Conservation (phyloP, 352 stramenopile species). For the Phytophthora kernoviae region DNA sequence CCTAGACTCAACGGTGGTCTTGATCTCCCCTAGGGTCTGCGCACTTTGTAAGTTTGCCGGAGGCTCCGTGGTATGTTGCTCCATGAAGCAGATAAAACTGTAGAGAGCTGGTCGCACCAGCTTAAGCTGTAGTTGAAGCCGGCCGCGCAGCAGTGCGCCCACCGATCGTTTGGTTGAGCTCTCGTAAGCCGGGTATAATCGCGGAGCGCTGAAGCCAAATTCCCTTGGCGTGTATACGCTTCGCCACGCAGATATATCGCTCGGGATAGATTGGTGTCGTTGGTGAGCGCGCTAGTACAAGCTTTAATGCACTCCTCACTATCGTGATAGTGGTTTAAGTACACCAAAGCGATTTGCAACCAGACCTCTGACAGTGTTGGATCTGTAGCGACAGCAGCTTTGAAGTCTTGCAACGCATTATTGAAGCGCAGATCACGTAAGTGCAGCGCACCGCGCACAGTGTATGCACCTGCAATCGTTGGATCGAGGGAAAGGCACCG, state of each 20-base stretch:
- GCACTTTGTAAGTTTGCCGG: not conserved
- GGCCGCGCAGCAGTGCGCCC: slow-evolving; percentile 66
- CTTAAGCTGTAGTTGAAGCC: slow-evolving; percentile 62
- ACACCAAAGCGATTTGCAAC: slow-evolving; percentile 83
- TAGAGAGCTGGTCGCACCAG: slow-evolving; percentile 67
- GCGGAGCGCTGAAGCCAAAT: slow-evolving; percentile 50
- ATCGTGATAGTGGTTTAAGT: slow-evolving; percentile 83
- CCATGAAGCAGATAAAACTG: slow-evolving; percentile 77
- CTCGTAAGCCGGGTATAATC: slow-evolving; percentile 74
- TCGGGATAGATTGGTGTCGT: slow-evolving; percentile 62
- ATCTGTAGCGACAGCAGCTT: slow-evolving; percentile 71
- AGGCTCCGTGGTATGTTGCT: slow-evolving; percentile 31
- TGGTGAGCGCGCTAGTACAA: slow-evolving; percentile 64
- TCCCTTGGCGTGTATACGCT: slow-evolving; percentile 66
- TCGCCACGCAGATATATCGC: slow-evolving; percentile 74
- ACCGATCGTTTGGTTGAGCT: slow-evolving; percentile 61
- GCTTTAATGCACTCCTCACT: slow-evolving; percentile 66
- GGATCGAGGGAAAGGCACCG: slow-evolving; percentile 71
- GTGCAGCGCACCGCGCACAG: slow-evolving; percentile 69
- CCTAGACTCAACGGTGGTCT: slow-evolving; percentile 1
- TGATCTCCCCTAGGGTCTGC: not conserved
- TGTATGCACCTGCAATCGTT: slow-evolving; percentile 77
- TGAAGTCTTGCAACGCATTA: slow-evolving; percentile 81
- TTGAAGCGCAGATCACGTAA: slow-evolving; percentile 77
- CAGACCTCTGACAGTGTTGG: slow-evolving; percentile 79